Evolutionary conservation across 164 flowering plant species (phyloP).

Genomic region (Macadamia integrifolia): DNA sequence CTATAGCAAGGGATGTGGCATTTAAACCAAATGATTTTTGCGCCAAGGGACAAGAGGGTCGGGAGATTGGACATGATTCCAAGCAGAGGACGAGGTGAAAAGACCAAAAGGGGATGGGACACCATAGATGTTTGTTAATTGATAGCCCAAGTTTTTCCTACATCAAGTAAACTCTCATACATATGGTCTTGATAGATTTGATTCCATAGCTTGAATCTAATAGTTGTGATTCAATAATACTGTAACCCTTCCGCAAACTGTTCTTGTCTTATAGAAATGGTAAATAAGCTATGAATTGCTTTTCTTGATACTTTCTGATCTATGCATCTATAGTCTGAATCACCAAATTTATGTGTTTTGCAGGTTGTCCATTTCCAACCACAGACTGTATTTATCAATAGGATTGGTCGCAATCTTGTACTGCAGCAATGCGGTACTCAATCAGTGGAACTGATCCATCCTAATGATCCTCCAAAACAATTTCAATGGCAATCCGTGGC

Average conservation of each 20-base stretch:
- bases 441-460: constrained; percentile 59
- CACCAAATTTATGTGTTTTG: constrained; percentile 10
- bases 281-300: neutral
- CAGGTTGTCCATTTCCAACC: constrained; percentile 97
- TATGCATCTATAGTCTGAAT: constrained; percentile 1
- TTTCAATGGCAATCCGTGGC: constrained; percentile 70
- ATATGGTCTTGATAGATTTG: too few species aligned
- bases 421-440: constrained; percentile 76
- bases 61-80: too few species aligned
- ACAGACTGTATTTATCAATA: constrained; percentile 64
- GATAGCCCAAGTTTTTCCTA: too few species aligned
- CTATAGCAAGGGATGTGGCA: too few species aligned
- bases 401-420: constrained; percentile 62
- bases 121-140: too few species aligned
- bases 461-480: constrained; percentile 73
- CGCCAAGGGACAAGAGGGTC: too few species aligned
- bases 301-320: neutral
- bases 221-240: neutral
- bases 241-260: neutral
- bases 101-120: too few species aligned
- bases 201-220: too few species aligned
- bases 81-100: too few species aligned
- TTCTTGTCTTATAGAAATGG: neutral
- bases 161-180: too few species aligned
- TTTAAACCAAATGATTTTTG: too few species aligned